A percentile compares a stretch with the other conserved stretches of the same genome.
These are phyloP conservation scores for Epicoccum nigrum DNA, from an alignment of 2,329 filamentous ascomycete genomes.

Conservation along the genomic window DNA sequence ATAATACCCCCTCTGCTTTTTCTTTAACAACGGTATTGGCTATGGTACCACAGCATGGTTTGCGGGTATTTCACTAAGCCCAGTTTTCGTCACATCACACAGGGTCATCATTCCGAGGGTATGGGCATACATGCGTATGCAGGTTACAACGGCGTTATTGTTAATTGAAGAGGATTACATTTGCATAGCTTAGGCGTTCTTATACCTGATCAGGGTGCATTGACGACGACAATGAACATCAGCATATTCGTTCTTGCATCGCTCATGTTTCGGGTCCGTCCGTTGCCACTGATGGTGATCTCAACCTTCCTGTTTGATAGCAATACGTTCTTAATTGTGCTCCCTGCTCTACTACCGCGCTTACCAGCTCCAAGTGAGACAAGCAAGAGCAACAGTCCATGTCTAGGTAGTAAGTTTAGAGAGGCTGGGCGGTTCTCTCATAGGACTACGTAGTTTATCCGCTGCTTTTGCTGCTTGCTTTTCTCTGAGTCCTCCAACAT, in stretches of 20 bases:
- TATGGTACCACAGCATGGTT: constrained; percentile 9
- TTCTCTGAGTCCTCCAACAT: too few species aligned
- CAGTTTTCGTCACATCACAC: constrained; percentile 7
- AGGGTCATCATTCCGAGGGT: not conserved
- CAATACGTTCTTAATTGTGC: too few species aligned
- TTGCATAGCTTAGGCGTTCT: constrained; percentile 38
- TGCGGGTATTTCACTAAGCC: constrained; percentile 1
- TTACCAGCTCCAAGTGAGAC: too few species aligned
- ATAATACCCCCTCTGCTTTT: constrained; percentile 38
- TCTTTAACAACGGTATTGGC: constrained; percentile 11
- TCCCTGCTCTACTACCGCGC: too few species aligned
- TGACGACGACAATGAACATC: constrained; percentile 15
- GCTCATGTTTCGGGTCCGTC: not conserved
- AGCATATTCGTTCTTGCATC: not conserved
- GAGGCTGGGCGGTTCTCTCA: too few species aligned
- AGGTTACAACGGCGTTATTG: constrained; percentile 22
- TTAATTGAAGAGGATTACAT: constrained; percentile 17
- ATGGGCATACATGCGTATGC: constrained; percentile 9
- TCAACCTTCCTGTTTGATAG: too few species aligned
- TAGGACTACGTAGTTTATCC: too few species aligned
- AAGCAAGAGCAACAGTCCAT: too few species aligned
- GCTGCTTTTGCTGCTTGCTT: not conserved
- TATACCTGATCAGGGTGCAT: constrained; percentile 14
- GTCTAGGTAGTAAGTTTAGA: too few species aligned
- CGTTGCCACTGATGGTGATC: not conserved